These are phyloP conservation scores for Nymphaea colorata DNA, from an alignment of 164 flowering plant genomes.

Conservation along the genomic window DNA sequence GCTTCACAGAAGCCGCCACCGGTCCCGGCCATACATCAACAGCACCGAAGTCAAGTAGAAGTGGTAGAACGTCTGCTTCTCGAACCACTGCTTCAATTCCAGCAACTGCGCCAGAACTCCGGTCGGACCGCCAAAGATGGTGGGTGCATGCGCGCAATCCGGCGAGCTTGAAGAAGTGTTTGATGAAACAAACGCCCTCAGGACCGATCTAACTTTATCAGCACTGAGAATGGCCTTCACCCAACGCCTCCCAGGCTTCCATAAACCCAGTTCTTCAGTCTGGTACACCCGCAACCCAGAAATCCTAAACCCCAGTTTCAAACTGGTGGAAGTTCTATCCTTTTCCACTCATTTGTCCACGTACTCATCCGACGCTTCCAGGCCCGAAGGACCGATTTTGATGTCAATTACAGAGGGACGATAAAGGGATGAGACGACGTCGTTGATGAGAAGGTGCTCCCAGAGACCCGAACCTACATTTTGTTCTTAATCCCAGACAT, in stretches of 20 bases:
- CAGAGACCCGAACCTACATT: conserved; percentile 48
- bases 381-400: conserved; percentile 81
- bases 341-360: conserved; percentile 45
- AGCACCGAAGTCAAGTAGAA: conserved; percentile 72
- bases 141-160: conserved; percentile 23
- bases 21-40: conserved; percentile 45
- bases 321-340: conserved; percentile 41
- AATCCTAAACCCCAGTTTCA: conserved; percentile 59
- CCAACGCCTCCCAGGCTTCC: conserved; percentile 49
- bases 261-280: conserved; percentile 31
- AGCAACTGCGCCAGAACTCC: conserved; percentile 68
- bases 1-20: conserved; percentile 29
- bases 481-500: no score
- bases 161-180: conserved; percentile 15
- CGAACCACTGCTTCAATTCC: conserved; percentile 87
- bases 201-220: conserved; percentile 33
- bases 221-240: conserved; percentile 17
- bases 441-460: conserved; percentile 67
- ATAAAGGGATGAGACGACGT: conserved; percentile 21
- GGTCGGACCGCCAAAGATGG: conserved; percentile 52
- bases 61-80: conserved; percentile 65
- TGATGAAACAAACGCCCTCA: conserved; percentile 74
- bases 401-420: conserved; percentile 64
- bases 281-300: conserved; percentile 51
- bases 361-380: conserved; percentile 41